A percentile compares a stretch with the other conserved stretches of the same genome.
Evolutionary conservation across 2,329 filamentous ascomycete species (phyloP).

Genomic region (Xylaria sp.): DNA sequence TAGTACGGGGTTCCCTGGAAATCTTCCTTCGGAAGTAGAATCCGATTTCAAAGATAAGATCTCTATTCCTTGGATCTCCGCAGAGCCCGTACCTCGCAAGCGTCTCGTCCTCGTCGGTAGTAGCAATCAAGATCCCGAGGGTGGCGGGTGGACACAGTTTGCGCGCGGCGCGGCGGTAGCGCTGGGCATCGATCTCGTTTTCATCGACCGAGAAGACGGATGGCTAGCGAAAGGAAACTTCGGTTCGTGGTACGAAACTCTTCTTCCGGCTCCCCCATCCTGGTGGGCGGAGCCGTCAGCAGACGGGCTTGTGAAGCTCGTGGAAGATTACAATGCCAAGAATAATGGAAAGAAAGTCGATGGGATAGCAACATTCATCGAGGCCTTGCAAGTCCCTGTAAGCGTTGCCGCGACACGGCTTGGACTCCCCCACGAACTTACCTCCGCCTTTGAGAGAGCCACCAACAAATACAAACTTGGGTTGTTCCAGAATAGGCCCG

Average conservation of each 20-base stretch:
- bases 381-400: constrained; percentile 34
- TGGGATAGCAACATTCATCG: constrained; percentile 35
- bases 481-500: constrained; percentile 30
- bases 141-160: constrained; percentile 36
- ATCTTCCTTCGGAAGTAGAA: constrained; percentile 25
- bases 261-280: constrained; percentile 29
- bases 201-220: constrained; percentile 33
- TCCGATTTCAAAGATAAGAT: constrained; percentile 33
- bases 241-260: constrained; percentile 33
- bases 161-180: constrained; percentile 32
- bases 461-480: constrained; percentile 38
- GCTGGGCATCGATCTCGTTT: constrained; percentile 36
- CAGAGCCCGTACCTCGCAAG: constrained; percentile 25
- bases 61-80: constrained; percentile 31
- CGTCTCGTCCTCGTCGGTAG: constrained; percentile 36
- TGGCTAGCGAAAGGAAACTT: constrained; percentile 35
- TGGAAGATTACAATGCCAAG: constrained; percentile 25
- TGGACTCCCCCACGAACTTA: constrained; percentile 31
- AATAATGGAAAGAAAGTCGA: constrained; percentile 28
- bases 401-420: constrained; percentile 32
- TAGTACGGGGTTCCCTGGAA: not conserved
- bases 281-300: constrained; percentile 37
- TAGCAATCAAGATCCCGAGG: constrained; percentile 35
- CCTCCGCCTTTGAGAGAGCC: constrained; percentile 34
- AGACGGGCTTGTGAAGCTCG: constrained; percentile 28